These are phyloP conservation scores for barley (Hordeum vulgare) DNA, from an alignment of 176 grass and related monocot genomes.

Conservation along the genomic window DNA sequence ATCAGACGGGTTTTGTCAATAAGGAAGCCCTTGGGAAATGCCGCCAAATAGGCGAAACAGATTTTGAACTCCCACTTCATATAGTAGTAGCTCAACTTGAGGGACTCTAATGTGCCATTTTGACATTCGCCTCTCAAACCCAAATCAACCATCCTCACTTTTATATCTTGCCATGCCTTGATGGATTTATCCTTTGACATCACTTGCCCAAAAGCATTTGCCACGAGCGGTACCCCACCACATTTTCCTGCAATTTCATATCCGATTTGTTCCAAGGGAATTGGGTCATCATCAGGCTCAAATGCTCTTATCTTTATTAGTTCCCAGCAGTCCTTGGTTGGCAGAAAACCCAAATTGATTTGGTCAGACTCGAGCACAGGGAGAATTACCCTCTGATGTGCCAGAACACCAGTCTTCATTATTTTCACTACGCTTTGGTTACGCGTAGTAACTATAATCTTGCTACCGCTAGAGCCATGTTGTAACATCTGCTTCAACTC, in stretches of 20 bases:
- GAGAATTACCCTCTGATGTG: too few relatives aligned
- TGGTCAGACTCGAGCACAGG: too few relatives aligned
- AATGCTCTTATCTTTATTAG: background rate
- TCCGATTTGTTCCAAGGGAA: background rate
- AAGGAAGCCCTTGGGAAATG: conserved; percentile 35
- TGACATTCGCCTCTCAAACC: background rate
- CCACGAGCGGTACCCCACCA: conserved; percentile 29
- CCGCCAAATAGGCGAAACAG: conserved; percentile 49
- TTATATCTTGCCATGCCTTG: background rate
- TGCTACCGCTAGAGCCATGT: too few relatives aligned
- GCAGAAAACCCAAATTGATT: too few relatives aligned
- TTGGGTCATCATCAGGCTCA: background rate
- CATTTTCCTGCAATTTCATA: conserved; percentile 28
- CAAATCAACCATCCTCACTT: background rate
- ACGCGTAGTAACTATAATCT: too few relatives aligned
- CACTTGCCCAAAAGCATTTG: conserved; percentile 20
- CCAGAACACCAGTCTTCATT: too few relatives aligned
- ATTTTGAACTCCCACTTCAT: conserved; percentile 25
- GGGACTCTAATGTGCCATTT: background rate
- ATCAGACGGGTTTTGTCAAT: conserved; percentile 29
- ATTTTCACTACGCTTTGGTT: too few relatives aligned
- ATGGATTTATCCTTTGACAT: background rate
- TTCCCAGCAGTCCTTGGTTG: too few relatives aligned
- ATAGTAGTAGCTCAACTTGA: conserved; percentile 43
- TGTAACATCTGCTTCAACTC: too few relatives aligned